These are phyloP conservation scores for Globisporangium splendens DNA, from an alignment of 352 stramenopile species.

Conservation along the genomic window DNA sequence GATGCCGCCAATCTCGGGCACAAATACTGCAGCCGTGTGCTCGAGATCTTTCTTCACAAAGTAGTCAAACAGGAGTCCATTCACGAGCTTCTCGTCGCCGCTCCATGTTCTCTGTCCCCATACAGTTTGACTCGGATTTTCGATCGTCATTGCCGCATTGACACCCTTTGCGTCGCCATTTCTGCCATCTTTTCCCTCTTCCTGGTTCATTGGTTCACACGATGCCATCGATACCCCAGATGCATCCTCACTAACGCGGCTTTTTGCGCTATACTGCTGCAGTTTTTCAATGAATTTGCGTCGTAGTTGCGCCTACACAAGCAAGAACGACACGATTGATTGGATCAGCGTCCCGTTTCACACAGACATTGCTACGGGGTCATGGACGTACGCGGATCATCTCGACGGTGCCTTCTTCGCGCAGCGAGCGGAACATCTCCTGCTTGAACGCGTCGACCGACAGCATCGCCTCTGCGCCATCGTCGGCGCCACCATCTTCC, in stretches of 20 bases:
- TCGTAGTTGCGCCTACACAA: conserved; percentile 55
- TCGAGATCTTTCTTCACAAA: conserved; percentile 42
- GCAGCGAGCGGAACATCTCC: conserved; percentile 68
- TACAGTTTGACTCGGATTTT: too few species aligned
- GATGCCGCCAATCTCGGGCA: conserved; percentile 54
- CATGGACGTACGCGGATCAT: conserved; percentile 39
- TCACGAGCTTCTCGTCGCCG: conserved; percentile 48
- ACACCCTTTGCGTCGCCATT: background rate
- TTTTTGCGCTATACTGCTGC: conserved; percentile 28
- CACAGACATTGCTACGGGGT: background rate
- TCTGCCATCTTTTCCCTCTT: too few species aligned
- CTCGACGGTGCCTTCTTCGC: conserved; percentile 59
- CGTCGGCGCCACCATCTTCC: background rate
- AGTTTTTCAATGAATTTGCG: conserved; percentile 71
- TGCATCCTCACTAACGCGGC: background rate
- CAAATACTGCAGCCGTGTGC: conserved; percentile 63
- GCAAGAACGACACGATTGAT: background rate
- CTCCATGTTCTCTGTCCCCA: conserved; percentile 17
- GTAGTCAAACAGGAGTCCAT: conserved; percentile 60
- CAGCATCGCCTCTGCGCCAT: conserved; percentile 25
- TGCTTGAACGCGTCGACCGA: conserved; percentile 64
- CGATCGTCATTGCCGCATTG: background rate
- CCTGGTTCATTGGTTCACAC: background rate
- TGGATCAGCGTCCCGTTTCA: background rate
- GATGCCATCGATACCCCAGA: background rate